Evolutionary conservation across 192 early-diverging fungal genomes (phyloP).

Genomic region (Coemansia aciculifera): DNA sequence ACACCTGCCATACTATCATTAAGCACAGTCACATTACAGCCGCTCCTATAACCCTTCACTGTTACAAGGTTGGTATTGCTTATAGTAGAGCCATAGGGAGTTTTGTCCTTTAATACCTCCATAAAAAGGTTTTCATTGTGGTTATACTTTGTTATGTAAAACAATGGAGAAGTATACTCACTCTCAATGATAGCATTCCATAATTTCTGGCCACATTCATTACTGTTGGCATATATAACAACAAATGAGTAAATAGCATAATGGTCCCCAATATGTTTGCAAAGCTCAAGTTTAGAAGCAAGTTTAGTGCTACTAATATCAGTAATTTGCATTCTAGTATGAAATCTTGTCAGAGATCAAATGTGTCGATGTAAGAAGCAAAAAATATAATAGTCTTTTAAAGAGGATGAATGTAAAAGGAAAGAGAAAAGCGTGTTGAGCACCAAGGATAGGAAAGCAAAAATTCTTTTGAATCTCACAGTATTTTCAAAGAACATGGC

Average conservation of each 20-base stretch:
- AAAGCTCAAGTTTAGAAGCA: not conserved
- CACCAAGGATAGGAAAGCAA: too few relatives aligned
- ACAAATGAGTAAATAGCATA: not conserved
- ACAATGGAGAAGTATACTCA: not conserved
- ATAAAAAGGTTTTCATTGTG: not conserved
- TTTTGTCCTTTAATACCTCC: not conserved
- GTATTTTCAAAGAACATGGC: too few relatives aligned
- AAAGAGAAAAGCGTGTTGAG: too few relatives aligned
- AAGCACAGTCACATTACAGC: not conserved
- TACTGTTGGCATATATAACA: not conserved
- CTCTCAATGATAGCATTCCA: not conserved
- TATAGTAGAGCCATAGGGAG: not conserved
- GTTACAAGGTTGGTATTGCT: not conserved
- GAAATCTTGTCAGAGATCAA: not conserved
- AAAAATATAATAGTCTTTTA: too few relatives aligned
- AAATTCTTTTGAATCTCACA: too few relatives aligned
- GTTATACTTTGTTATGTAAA: not conserved
- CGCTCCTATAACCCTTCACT: not conserved
- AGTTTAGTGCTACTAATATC: not conserved
- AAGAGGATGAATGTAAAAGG: too few relatives aligned
- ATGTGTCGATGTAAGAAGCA: too few relatives aligned
- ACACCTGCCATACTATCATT: not conserved
- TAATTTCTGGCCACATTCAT: not conserved
- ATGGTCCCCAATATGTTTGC: not conserved
- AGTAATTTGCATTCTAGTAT: not conserved